Evolutionary conservation across 345 rosid genomes (phyloP).

Genomic region (Cardiospermum halicacabum): DNA sequence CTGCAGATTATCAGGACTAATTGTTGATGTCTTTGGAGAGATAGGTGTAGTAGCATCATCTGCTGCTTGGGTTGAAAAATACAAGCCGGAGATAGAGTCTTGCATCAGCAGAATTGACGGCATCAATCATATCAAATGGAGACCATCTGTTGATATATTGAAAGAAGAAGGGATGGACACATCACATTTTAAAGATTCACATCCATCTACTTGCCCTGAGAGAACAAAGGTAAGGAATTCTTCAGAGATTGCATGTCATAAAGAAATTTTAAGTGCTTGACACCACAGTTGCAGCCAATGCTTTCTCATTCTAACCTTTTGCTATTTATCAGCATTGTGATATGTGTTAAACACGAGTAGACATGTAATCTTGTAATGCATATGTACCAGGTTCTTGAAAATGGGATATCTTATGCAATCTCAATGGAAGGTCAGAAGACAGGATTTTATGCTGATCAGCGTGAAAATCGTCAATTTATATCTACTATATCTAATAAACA

Average conservation of each 20-base stretch:
- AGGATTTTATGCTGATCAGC: conserved; percentile 90
- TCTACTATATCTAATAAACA: conserved; percentile 61
- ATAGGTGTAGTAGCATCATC: conserved; percentile 90
- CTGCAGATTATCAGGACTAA: conserved; percentile 78
- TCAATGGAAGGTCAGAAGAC: conserved; percentile 83
- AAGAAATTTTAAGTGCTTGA: neutral
- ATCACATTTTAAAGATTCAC: conserved; percentile 36
- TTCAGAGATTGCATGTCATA: conserved; percentile 9
- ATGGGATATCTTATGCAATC: conserved; percentile 62
- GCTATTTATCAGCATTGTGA: neutral
- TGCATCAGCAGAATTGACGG: conserved; percentile 49
- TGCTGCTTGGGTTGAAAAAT: conserved; percentile 95
- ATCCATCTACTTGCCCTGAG: conserved; percentile 42
- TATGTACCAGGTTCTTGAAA: conserved; percentile 57
- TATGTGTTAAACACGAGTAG: neutral
- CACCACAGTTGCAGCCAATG: neutral
- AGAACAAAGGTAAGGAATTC: conserved; percentile 55
- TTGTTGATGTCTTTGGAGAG: conserved; percentile 87
- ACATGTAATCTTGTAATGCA: neutral
- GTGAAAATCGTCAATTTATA: conserved; percentile 65
- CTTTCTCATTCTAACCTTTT: neutral
- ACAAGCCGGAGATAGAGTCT: conserved; percentile 55
- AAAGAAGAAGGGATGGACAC: conserved; percentile 83
- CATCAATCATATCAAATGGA: conserved; percentile 74
- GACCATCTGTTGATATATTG: conserved; percentile 80